Evolutionary conservation across 148 eudicot genomes (phyloP).

Genomic region (Nyssa sinensis): DNA sequence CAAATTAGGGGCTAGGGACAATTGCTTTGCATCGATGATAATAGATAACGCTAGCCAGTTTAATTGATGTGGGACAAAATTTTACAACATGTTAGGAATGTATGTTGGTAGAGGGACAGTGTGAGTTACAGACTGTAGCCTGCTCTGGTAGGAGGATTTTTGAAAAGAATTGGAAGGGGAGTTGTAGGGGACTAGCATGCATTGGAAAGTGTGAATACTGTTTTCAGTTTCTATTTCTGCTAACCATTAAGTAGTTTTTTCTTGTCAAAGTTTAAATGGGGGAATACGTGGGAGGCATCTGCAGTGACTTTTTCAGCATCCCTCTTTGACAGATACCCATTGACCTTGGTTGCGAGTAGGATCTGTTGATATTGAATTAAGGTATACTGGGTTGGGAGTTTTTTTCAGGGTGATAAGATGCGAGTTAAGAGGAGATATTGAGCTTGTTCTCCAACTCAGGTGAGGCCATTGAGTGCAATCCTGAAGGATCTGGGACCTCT

Average conservation of each 20-base stretch:
- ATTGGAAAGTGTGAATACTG: neutral
- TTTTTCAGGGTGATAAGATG: neutral
- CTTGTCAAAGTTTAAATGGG: neutral
- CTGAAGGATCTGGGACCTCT: neutral
- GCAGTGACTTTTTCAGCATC: neutral
- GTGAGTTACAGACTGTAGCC: neutral
- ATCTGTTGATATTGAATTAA: neutral
- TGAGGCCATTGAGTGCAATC: neutral
- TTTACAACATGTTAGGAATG: no score
- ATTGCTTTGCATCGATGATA: neutral
- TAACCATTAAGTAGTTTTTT: neutral
- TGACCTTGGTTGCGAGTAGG: neutral
- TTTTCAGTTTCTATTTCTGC: neutral
- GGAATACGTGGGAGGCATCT: neutral
- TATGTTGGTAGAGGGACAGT: neutral
- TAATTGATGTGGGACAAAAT: neutral
- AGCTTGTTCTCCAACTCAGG: neutral
- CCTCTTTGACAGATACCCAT: neutral
- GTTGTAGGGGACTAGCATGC: no score
- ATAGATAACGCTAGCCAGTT: neutral
- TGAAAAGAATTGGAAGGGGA: no score
- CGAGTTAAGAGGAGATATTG: neutral
- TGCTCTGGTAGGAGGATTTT: no score
- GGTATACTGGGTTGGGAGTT: neutral
- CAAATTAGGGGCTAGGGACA: neutral